phyloP scores from a whole-genome alignment of 306 rosid species.

The Citrullus colocynthis region DNA sequence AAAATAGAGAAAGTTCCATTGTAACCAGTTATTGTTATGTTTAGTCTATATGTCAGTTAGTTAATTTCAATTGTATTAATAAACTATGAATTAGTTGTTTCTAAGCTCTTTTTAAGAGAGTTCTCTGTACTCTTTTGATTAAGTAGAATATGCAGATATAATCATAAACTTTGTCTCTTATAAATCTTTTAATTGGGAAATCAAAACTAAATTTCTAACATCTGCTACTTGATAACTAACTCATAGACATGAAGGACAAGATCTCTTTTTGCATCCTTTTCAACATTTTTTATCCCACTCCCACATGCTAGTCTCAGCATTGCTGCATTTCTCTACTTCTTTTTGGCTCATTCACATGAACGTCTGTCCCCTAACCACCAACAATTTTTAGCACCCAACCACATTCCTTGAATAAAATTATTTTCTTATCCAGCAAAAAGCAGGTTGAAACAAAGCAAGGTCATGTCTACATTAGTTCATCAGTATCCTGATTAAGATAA shows the following conservation, averaged over 20 bases:
- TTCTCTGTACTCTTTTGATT: too few species aligned
- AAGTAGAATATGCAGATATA: too few species aligned
- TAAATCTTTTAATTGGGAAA: not conserved
- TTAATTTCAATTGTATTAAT: too few species aligned
- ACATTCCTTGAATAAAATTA: not conserved
- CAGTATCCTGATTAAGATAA: not conserved
- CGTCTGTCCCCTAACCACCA: not conserved
- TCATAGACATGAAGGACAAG: not conserved
- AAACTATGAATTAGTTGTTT: too few species aligned
- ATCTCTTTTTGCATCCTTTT: not conserved
- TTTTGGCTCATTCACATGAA: not conserved
- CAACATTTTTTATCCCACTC: not conserved
- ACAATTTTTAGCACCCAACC: not conserved
- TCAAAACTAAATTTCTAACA: not conserved
- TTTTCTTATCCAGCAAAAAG: not conserved
- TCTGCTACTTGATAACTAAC: not conserved
- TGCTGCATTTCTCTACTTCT: not conserved
- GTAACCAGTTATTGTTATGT: too few species aligned
- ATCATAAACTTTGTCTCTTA: too few species aligned
- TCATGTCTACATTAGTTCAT: not conserved
- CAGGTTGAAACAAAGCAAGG: not conserved
- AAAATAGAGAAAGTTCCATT: too few species aligned
- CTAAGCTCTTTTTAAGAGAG: too few species aligned
- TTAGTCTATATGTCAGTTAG: too few species aligned
- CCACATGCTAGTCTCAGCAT: not conserved